Percentiles rank a stretch among this genome's conserved stretches.
Conservation (phyloP, 495 filamentous ascomycete species). For the Hyaloscypha bicolor region DNA sequence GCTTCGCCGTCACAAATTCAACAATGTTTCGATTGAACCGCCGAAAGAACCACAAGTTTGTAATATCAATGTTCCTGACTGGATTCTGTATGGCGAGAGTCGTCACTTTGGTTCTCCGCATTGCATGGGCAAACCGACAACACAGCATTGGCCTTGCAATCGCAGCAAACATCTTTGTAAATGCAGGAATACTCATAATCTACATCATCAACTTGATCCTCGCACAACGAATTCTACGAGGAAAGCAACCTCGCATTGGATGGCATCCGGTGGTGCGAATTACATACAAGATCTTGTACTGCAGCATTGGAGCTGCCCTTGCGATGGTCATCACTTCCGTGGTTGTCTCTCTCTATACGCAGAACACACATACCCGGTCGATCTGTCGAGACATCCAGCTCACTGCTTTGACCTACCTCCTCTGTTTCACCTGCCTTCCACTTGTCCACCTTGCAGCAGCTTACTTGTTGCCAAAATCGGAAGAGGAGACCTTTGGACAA, state of each 20-base stretch:
- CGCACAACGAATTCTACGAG: slow-evolving; percentile 61
- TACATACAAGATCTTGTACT: slow-evolving; percentile 59
- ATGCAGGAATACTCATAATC: slow-evolving; percentile 75
- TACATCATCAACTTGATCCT: slow-evolving; percentile 70
- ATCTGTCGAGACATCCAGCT: slow-evolving; percentile 58
- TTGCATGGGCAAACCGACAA: slow-evolving; percentile 51
- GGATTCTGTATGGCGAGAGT: slow-evolving; percentile 77
- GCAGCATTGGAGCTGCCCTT: slow-evolving; percentile 58
- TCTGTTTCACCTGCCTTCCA: slow-evolving; percentile 59
- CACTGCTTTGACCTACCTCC: slow-evolving; percentile 68
- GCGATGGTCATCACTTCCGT: slow-evolving; percentile 67
- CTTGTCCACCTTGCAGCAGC: slow-evolving; percentile 35
- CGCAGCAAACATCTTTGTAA: slow-evolving; percentile 70
- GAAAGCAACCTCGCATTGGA: slow-evolving; percentile 68
- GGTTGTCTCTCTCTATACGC: slow-evolving; percentile 66
- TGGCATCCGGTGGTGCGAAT: slow-evolving; percentile 55
- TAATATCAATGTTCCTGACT: slow-evolving; percentile 68
- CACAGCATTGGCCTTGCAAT: slow-evolving; percentile 58
- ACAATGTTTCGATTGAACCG: slow-evolving; percentile 61
- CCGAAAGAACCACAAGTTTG: slow-evolving; percentile 64
- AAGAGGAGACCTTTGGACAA: slow-evolving; percentile 64
- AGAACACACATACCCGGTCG: slow-evolving; percentile 38
- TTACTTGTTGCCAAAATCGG: slow-evolving; percentile 40
- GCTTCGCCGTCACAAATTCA: slow-evolving; percentile 60
- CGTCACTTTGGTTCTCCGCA: slow-evolving; percentile 64